Base-by-base conservation (phyloP, 805 yeast species). In the Starmerella potacharoeniae region DNA sequence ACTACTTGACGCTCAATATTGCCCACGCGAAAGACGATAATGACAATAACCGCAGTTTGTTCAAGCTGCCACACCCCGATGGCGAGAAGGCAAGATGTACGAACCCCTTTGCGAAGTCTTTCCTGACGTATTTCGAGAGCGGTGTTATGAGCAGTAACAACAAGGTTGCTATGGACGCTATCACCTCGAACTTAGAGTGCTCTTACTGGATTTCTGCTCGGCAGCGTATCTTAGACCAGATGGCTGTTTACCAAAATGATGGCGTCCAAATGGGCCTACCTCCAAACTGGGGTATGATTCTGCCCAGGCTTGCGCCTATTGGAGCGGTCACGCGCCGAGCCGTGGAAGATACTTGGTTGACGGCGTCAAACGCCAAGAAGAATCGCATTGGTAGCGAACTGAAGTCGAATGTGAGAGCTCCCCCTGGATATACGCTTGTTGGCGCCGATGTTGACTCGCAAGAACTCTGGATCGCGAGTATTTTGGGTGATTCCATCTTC, bases 371-470 rank as follows among this genome's bases (percentile, higher is more conserved):
- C 70, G 95, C 96, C 0, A 93, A 95, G 64, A 73, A 73, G 59
- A 79, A 80, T 47, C 73, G 97, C 58, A 79, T 95, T 46, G 99
- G 99, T 0, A 89, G 97, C 0, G 99, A 93, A 66, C 73, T 95
- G 58, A 93, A 95, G 68, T 81, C 96, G 0, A 80, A 87, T 73
- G 75, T 93, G 5, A 72, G 76, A 55, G 96, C 97, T 0, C 99
- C 99, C 0, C 70, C 76, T 2, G 97, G 97, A 0, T 93, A 90
- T 66, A 78, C 79, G 39, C 86, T 93, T 71, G 95, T 93, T 8
- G 99, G 99, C 9, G 99, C 99, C 0, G 99, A 93, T 73, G 99
- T 93, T 8, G 99, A 93, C 69, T 87, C 96, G 40, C 98, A 93
- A 66, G 99, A 93, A 66, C 74, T 93, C 44, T 93, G 99, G 99